Base-by-base conservation (phyloP, 768 basidiomycete species). In the Leccinellum luteum region DNA sequence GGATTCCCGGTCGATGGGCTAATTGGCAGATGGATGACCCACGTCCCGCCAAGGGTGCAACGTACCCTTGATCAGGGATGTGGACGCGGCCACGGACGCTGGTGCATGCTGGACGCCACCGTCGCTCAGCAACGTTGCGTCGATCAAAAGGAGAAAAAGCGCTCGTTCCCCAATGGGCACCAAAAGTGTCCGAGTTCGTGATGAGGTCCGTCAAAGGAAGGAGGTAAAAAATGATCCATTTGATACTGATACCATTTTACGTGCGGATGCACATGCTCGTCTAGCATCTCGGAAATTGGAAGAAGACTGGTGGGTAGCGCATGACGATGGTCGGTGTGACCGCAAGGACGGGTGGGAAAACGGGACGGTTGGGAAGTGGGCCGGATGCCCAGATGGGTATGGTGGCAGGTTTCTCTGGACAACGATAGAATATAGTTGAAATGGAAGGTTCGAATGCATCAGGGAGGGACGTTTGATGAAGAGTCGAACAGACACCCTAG, bases 281-380 rank as follows among this genome's bases (percentile, higher is more conserved):
- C 32, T 51, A 19, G 10, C 47, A 51, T 31, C 47, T 59, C 57
- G 67, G 62, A 64, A 59, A 66, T 67, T 62, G 67, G 34, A 32
- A 21, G 31, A 49, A 50, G 45, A 15, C 49, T 32, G 57, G 50
- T 15, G 54, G 61, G 34, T 47, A 44, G 21, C 53, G 57, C 54
- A 64, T 51, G 57, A 58, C 52, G 51, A 56, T 34, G 27, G 43
- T 57, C 23, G 55, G 54, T n/a, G 47, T 38, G 34, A 57, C 30
- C 23, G 48, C 44, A 54, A 43, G 48, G 19, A 21, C n/a, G n/a
- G n/a, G 56, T 25, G 58, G 54, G 45, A 21, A 13, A 35, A 41
- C 28, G 44, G 55, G 51, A n/a, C 59, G 41, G 57, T 28, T 52
- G 23, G 27, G 15, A n/a, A 28, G 47, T 25, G 38, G 21, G 50